Percentiles rank a stretch among this genome's conserved stretches.
Conservation (phyloP, 345 rosid genomes). For the Eucalyptus microcorys region DNA sequence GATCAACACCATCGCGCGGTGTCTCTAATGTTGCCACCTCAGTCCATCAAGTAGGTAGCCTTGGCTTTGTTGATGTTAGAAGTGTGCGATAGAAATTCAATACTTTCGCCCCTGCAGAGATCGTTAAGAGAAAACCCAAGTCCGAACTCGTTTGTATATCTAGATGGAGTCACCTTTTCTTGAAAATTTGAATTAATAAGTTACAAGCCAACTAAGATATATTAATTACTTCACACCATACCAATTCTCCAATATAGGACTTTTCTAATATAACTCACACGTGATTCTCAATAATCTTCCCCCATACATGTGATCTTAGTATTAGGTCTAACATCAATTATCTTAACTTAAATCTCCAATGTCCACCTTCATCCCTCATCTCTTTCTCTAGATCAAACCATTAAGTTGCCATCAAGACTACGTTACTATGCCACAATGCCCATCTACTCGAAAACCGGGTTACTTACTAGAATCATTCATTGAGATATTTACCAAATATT, state of each 20-base stretch:
- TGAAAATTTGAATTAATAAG: neutral
- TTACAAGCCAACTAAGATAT: neutral
- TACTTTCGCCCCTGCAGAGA: neutral
- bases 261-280: neutral
- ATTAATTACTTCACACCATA: neutral
- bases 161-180: fast-evolving
- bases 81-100: fast-evolving
- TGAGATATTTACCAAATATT: neutral
- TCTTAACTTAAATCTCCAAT: neutral
- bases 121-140: neutral
- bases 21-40: neutral
- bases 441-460: fast-evolving
- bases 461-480: neutral
- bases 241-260: fast-evolving
- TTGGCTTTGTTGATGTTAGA: neutral
- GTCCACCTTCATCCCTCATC: neutral
- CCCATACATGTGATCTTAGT: neutral
- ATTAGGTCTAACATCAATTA: neutral
- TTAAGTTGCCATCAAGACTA: neutral
- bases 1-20: neutral
- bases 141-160: fast-evolving
- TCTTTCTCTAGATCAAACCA: neutral
- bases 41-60: neutral
- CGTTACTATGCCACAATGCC: neutral
- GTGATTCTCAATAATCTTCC: neutral